A percentile compares a stretch with the other conserved stretches of the same genome.
Conservation (phyloP, 305 asterid genomes). For the Solanum chacoense region DNA sequence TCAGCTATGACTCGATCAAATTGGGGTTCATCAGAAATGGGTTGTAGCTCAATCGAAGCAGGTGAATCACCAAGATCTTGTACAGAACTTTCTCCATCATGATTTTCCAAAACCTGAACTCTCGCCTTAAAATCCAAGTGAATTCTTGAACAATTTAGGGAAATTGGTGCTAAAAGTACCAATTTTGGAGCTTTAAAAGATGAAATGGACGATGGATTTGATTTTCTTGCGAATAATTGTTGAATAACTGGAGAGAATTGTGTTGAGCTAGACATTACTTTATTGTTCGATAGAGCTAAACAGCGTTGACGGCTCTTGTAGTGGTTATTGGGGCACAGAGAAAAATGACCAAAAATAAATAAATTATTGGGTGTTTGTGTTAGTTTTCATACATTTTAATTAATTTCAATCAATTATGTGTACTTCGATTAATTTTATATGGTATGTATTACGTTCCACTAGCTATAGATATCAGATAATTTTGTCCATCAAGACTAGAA, state of each 20-base stretch:
- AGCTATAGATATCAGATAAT: background rate
- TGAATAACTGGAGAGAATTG: constrained; percentile 7
- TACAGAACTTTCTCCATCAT: constrained; percentile 27
- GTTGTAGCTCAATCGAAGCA: constrained; percentile 40
- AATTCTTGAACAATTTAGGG: background rate
- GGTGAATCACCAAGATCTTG: constrained; percentile 36
- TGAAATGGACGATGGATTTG: background rate
- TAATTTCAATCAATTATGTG: background rate
- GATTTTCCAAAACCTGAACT: constrained; percentile 9
- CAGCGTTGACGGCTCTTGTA: background rate
- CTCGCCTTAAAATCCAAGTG: background rate
- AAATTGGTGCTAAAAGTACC: background rate
- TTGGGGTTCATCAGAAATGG: constrained; percentile 50
- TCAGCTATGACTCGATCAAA: constrained; percentile 65
- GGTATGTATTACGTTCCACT: background rate
- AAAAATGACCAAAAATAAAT: background rate
- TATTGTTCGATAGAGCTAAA: background rate
- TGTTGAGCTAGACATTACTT: constrained; percentile 7
- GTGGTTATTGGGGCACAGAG: background rate
- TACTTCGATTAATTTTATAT: background rate
- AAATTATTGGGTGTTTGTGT: background rate
- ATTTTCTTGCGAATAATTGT: constrained; percentile 2
- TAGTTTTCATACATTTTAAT: background rate
- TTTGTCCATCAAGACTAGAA: fast-evolving
- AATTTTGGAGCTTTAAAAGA: background rate